Evolutionary conservation across 31 red algal species (phyloP).

Genomic region (Asparagopsis taxiformis): DNA sequence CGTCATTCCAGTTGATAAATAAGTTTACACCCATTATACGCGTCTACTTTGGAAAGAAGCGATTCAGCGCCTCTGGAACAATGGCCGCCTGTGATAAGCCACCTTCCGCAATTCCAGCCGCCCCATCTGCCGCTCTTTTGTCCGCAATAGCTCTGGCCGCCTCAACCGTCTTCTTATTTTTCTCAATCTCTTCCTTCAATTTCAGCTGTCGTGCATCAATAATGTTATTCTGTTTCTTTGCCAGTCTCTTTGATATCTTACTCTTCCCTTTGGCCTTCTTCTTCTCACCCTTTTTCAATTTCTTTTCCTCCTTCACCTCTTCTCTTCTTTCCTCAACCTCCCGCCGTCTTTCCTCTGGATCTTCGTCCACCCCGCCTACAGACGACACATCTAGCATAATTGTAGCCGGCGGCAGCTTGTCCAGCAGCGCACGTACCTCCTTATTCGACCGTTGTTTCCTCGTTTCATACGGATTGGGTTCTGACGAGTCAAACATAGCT

Average conservation of each 20-base stretch:
- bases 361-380: constrained; percentile 73
- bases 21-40: no score
- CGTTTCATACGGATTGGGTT: constrained; percentile 84
- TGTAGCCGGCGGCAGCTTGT: constrained; percentile 77
- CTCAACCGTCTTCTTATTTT: constrained; percentile 34
- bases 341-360: constrained; percentile 43
- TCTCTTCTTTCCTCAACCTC: constrained; percentile 33
- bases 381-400: constrained; percentile 69
- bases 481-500: constrained; percentile 64
- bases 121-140: neutral
- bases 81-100: neutral
- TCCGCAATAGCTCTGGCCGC: constrained; percentile 10
- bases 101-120: constrained; percentile 14
- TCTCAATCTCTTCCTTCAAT: constrained; percentile 9
- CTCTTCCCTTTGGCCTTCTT: constrained; percentile 61
- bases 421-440: constrained; percentile 77
- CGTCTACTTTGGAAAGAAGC: constrained; percentile 31
- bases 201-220: constrained; percentile 36
- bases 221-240: constrained; percentile 71
- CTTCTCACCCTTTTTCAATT: constrained; percentile 6
- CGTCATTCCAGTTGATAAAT: no score
- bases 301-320: constrained; percentile 44
- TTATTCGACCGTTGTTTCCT: constrained; percentile 54
- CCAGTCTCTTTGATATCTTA: constrained; percentile 73
- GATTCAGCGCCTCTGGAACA: constrained; percentile 34